Evolutionary conservation across 441 rosid species (phyloP), one percentile per base, ranked within the genome.

Genomic region (Melianthus villosus): DNA sequence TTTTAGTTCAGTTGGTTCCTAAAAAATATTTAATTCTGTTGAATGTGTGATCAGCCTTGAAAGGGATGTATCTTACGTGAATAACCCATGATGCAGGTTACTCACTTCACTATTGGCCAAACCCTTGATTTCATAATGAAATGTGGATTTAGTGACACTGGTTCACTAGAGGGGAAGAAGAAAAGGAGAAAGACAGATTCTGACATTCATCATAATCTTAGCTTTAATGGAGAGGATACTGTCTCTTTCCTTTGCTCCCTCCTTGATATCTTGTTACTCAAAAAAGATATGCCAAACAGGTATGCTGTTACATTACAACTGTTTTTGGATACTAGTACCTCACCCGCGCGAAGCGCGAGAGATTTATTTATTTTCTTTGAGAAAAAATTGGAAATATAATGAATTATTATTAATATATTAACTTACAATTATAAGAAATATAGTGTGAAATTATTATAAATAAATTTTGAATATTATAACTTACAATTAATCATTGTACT

Each of bases 261-360:
- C 50, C 86, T 92, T 46, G 94, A 92, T 52, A 54, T 82, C 57
- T 63, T 86, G 60, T 62, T 80, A 8, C 53, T 80, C 51, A 86
- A 86, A 73, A 86, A 86, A 56, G 81, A 80, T 53, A 63, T 78
- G 30, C 48, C 63, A 50, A 65, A 68, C 83, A 86, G 99, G 96
- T 92, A 16, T 53, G 47, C 35, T 48, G 46, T 34, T 39, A 57
- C 30, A 34, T 6, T 3, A 22, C 6, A 9, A 29, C 37, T 27
- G 20, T 18, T 3, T 36, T 28, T 39, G n/a, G n/a, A n/a, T n/a
- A n/a, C n/a, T n/a, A n/a, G n/a, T n/a, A n/a, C n/a, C n/a, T n/a
- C n/a, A n/a, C n/a, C n/a, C n/a, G n/a, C n/a, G n/a, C n/a, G n/a
- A n/a, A n/a, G n/a, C n/a, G n/a, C n/a, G n/a, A n/a, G n/a, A n/a